Evolutionary conservation across 441 rosid genomes (phyloP), one percentile per base, ranked within the genome.

Genomic region (Mallotus repandus): DNA sequence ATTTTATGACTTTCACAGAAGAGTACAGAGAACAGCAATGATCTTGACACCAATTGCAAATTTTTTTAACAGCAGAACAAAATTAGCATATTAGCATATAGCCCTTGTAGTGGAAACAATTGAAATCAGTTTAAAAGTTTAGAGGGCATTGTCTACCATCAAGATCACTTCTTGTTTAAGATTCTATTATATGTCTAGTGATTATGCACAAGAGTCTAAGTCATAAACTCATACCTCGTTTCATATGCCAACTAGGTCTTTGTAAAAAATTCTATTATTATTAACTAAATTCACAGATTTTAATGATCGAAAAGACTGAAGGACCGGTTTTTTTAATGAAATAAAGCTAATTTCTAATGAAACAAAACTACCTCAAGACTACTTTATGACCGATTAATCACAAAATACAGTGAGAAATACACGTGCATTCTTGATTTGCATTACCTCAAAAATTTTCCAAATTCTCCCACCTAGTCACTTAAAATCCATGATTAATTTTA

Each of bases 391-490:
- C 65, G 5, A 57, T 25, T 48, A 22, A 66, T 48, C 43, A 15
- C 69, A 18, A 16, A 48, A 22, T 25, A 35, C 35, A 43, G 19
- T 43, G 72, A 29, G 2, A 25, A 11, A 38, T 9, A 16, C 41
- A 7, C 5, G 7, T 29, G 49, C 29, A 16, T 48, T 29, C 50
- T 5, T 49, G 7, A 58, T 59, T 45, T 55, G 35, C 16, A 14
- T 43, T 14, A 16, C 9, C 45, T 29, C 58, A 48, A 67, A 52
- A 7, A 35, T 12, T 54, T 54, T 57, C 15, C 53, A n/a, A 63
- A 63, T n/a, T 61, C 67, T 41, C 63, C 66, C 61, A 63, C 18
- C 15, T 14, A 72, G 8, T 53, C 61, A 62, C 8, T 50, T 12
- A 18, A 66, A 38, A 22, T 58, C 14, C 56, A 29, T 48, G n/a